Percentiles rank a stretch among this genome's conserved stretches.
Conservation (phyloP, 177 flowering plant genomes). For the Tripterygium wilfordii region DNA sequence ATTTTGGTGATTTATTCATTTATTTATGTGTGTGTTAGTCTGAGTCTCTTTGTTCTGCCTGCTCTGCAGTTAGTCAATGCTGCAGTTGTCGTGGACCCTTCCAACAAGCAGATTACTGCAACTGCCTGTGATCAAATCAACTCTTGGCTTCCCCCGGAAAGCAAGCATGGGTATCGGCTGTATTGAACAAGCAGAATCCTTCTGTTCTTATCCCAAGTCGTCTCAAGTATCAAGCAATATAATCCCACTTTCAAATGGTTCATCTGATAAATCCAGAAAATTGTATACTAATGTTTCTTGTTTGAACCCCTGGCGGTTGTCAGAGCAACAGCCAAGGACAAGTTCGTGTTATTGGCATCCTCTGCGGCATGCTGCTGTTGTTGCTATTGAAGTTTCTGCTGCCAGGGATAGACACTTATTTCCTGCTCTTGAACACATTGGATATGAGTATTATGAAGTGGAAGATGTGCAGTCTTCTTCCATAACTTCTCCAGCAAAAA, state of each 20-base stretch:
- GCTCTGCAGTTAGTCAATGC: conserved; percentile 73
- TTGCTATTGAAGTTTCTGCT: conserved; percentile 86
- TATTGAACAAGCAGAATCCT: conserved; percentile 7
- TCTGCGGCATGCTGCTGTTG: conserved; percentile 79
- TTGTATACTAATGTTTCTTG: conserved; percentile 45
- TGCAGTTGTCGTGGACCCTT: conserved; percentile 88
- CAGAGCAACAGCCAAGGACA: conserved; percentile 14
- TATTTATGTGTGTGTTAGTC: no score
- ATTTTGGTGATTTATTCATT: no score
- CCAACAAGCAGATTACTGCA: conserved; percentile 52
- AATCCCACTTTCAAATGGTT: conserved; percentile 9
- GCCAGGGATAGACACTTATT: conserved; percentile 66
- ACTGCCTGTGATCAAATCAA: conserved; percentile 57
- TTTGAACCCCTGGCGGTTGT: conserved; percentile 77
- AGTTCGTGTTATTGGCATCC: conserved; percentile 65
- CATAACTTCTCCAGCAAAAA: conserved; percentile 41
- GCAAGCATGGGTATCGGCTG: conserved; percentile 13
- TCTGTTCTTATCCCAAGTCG: conserved; percentile 15
- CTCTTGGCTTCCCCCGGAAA: conserved; percentile 13
- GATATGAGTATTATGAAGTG: conserved; percentile 17
- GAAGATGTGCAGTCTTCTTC: conserved; percentile 22
- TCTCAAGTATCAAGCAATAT: conserved; percentile 14
- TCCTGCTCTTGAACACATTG: conserved; percentile 29
- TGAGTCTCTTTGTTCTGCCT: not conserved
- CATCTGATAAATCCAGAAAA: conserved; percentile 11